Percentiles rank a stretch among this genome's conserved stretches.
phyloP scores from a whole-genome alignment of 257 asterid species.

The Cinchona pubescens region DNA sequence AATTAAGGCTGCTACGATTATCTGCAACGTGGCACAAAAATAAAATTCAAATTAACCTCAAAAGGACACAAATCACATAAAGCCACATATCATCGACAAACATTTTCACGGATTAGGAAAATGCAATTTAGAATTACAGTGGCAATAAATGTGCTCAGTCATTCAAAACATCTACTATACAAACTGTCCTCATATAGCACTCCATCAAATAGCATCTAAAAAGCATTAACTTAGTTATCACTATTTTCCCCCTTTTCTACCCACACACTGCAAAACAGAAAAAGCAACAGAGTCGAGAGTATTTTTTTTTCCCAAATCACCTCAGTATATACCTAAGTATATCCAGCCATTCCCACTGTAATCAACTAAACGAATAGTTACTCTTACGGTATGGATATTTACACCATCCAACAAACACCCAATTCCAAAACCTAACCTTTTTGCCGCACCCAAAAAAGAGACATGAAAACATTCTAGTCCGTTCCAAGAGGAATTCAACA shows the following conservation, averaged over 20 bases:
- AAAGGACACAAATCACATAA: background rate
- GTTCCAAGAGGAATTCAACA: background rate
- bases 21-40: conserved; percentile 30
- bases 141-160: background rate
- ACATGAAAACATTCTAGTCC: background rate
- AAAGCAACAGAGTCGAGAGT: background rate
- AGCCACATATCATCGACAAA: background rate
- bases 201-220: background rate
- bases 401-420: background rate
- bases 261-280: background rate
- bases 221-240: background rate
- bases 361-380: background rate
- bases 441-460: background rate
- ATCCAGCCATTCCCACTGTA: background rate
- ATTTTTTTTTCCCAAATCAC: background rate
- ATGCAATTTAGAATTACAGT: background rate
- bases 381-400: background rate
- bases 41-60: background rate
- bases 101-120: background rate
- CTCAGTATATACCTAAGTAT: background rate
- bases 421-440: background rate
- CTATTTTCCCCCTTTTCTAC: background rate
- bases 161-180: background rate
- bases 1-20: conserved; percentile 36
- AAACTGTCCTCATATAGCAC: background rate